Base-by-base conservation (phyloP, 495 filamentous ascomycete genomes). In the Aspergillus campestris region DNA sequence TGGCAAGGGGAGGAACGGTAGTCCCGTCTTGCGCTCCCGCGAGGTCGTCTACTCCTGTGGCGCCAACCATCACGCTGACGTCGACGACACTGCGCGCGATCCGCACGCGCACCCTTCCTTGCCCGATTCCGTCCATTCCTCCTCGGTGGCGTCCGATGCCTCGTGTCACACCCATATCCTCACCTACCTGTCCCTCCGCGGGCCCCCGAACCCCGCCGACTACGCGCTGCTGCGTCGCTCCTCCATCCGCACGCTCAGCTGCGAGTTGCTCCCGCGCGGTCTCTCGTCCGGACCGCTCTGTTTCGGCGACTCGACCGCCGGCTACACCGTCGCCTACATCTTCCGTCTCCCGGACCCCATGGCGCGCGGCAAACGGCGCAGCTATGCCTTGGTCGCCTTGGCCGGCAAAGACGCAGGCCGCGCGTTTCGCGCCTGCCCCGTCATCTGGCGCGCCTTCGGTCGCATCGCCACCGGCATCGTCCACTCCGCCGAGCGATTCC, bases 301-400 rank as follows among this genome's bases (percentile, higher is more conserved):
- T 53, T 96, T 95, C 51, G 89, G 89, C 18, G 89, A 95, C 53
- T 74, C 83, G 3, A 65, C 75, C 1, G 80, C 83, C 3, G 91
- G 90, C 36, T 94, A 91, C 65, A 94, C 90, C 3, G 91, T 91
- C 8, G 90, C 90, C 46, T 94, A 87, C 61, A 84, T 94, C 55
- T 95, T 96, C 60, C 87, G 87, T 15, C 83, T 95, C 8, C 81
- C 83, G 12, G 90, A 96, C 59, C 76, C 89, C 14, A 83, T 89
- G 66, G 89, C 90, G 12, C 87, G 90, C 31, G 90, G 90, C 35
- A 81, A 86, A 49, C 79, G 84, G 52, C 81, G 90, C 47, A 83
- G 86, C 34, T 96, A 96, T 64, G 89, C 90, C 34, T 75, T 96
- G 35, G 70, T 95, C 38, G 87, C 86, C n/a, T 79, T 95, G 27